phyloP scores from a whole-genome alignment of 2,329 filamentous ascomycete genomes.

The Aspergillus udagawae region DNA sequence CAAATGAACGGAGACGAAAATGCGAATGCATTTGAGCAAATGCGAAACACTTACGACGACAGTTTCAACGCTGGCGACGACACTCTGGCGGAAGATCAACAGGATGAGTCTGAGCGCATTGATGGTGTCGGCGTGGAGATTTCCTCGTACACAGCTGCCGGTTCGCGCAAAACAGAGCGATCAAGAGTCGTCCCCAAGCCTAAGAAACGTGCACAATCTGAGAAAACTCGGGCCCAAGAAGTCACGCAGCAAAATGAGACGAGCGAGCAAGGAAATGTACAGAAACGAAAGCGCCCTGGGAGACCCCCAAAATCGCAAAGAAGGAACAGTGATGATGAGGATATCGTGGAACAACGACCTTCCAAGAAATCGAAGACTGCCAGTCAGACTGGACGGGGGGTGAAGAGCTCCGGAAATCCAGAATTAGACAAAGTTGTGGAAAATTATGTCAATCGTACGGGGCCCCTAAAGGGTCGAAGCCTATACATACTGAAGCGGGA shows the following conservation, averaged over 20 bases:
- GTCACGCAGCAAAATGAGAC: slow-evolving; percentile 13
- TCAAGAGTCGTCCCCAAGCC: slow-evolving; percentile 14
- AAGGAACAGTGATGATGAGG: slow-evolving; percentile 18
- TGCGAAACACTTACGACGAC: slow-evolving; percentile 23
- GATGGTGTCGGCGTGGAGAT: slow-evolving; percentile 15
- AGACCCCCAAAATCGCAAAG: slow-evolving; percentile 28
- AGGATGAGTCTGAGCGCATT: slow-evolving; percentile 14
- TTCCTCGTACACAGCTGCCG: slow-evolving; percentile 7
- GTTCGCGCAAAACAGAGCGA: slow-evolving; percentile 11
- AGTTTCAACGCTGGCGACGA: slow-evolving; percentile 25
- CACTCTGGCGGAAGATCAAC: slow-evolving; percentile 14
- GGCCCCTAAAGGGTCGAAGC: slow-evolving; percentile 46
- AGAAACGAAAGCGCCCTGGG: slow-evolving; percentile 28
- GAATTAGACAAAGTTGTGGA: slow-evolving; percentile 42
- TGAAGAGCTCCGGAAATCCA: slow-evolving; percentile 27
- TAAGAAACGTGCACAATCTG: slow-evolving; percentile 11
- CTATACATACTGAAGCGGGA: slow-evolving; percentile 50
- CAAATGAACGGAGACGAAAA: slow-evolving; percentile 32
- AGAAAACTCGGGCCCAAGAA: slow-evolving; percentile 8
- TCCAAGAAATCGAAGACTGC: slow-evolving; percentile 31
- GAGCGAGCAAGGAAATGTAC: slow-evolving; percentile 13
- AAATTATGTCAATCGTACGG: slow-evolving; percentile 40
- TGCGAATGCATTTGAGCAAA: slow-evolving; percentile 23
- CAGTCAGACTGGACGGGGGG: slow-evolving; percentile 16
- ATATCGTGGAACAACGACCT: slow-evolving; percentile 22